Base-by-base conservation (phyloP, 139 green algal genomes). In the Chlorella sp. region DNA sequence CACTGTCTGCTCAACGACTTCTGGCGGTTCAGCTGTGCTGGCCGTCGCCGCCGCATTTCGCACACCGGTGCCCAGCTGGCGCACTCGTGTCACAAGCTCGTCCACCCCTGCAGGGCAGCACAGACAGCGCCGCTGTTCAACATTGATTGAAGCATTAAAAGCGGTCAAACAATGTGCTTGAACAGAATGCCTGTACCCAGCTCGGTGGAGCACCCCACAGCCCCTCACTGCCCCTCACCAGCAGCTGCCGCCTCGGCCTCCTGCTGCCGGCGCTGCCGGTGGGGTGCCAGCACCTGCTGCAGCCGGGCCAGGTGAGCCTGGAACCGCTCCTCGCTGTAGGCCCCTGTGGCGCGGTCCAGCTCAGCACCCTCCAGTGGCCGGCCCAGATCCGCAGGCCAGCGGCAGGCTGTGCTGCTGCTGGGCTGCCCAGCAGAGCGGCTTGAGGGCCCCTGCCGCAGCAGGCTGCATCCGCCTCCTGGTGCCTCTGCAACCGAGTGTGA, bases 291-390 rank as follows among this genome's bases (percentile, higher is more conserved):
- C 68, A 26, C n/a, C 14, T 56, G 44, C 9, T 26, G n/a, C 34
- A 85, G 81, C 46, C 28, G 22, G 48, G 32, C 20, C 22, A 85
- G 34, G 68, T 79, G 51, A 8, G 14, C 22, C 51, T 85, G 36
- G 62, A 85, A 85, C 0, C 81, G 51, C 65, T 76, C 69, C 24
- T 67, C 46, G 28, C 44, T 78, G 44, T 84, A 84, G n/a, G 80
- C 67, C 20, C 62, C 83, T 4, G 60, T 81, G 38, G 48, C 58
- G 0, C 54, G 32, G 41, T 60, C 38, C 69, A 80, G 51, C 38
- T 73, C 54, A 19, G 48, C 30, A 26, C 28, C 81, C 13, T 40
- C 44, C 19, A 68, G 51, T 36, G 38, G 17, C 17, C 17, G 38
- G 6, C 58, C 54, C 24, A 85, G 51, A 0, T 24, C 14, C 34